Percentiles rank a stretch among this genome's conserved stretches.
These are phyloP conservation scores for Malassezia slooffiae DNA, from an alignment of 1,284 basidiomycete genomes.

Conservation along the genomic window DNA sequence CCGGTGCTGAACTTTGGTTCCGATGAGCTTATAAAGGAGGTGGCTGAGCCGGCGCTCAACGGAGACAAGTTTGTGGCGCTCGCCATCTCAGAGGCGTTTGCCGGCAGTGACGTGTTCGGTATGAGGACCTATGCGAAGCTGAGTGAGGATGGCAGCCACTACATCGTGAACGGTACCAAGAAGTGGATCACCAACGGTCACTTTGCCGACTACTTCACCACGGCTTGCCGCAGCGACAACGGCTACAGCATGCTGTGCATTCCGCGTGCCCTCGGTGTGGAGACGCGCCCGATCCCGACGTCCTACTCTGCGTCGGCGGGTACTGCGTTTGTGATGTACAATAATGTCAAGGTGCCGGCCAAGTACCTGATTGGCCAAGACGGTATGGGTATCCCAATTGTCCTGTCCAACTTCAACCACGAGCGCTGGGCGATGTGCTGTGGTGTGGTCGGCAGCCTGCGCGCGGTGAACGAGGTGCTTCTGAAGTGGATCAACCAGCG, in stretches of 20 bases:
- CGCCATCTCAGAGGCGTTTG: constrained; percentile 80
- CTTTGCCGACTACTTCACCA: constrained; percentile 52
- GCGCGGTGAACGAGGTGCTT: constrained; percentile 36
- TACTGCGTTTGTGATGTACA: constrained; percentile 75
- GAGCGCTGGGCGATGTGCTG: constrained; percentile 59
- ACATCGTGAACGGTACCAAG: constrained; percentile 47
- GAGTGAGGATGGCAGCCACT: constrained; percentile 63
- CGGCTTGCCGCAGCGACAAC: constrained; percentile 52
- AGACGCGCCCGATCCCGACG: constrained; percentile 68
- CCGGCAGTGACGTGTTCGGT: constrained; percentile 69
- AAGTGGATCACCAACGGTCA: constrained; percentile 84
- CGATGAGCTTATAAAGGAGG: constrained; percentile 62
- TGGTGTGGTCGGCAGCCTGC: constrained; percentile 56
- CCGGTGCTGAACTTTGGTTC: constrained; percentile 67
- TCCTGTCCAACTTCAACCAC: constrained; percentile 50
- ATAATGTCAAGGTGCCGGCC: constrained; percentile 74
- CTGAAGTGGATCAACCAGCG: constrained; percentile 45
- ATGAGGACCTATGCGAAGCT: constrained; percentile 65
- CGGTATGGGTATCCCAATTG: constrained; percentile 68
- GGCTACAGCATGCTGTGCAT: constrained; percentile 77
- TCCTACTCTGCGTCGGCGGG: constrained; percentile 48
- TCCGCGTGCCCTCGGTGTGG: constrained; percentile 51
- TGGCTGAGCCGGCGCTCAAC: constrained; percentile 68
- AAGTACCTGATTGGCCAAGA: constrained; percentile 75
- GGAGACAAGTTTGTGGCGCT: constrained; percentile 72